phyloP scores from a whole-genome alignment of 2,329 filamentous ascomycete genomes.

The Cercospora sesami region DNA sequence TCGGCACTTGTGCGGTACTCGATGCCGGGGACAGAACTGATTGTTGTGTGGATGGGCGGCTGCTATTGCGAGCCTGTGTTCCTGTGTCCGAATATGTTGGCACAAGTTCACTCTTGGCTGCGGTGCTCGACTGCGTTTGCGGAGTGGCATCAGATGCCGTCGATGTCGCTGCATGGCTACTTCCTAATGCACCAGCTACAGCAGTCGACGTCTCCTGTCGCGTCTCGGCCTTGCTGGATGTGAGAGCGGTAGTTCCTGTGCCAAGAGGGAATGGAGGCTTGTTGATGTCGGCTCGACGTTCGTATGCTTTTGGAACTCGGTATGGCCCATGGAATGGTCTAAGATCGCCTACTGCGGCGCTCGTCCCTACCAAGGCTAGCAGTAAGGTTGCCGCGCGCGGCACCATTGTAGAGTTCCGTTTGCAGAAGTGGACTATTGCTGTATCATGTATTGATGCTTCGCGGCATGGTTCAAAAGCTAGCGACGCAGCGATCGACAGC shows the following conservation, averaged over 20 bases:
- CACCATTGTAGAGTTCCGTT: slow-evolving; percentile 12
- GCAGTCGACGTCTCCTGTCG: background rate
- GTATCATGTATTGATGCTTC: slow-evolving; percentile 11
- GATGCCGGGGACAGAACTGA: background rate
- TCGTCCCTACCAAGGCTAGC: slow-evolving; percentile 16
- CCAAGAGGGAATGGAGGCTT: slow-evolving; percentile 4
- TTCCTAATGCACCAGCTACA: background rate
- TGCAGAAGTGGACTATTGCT: slow-evolving; percentile 1
- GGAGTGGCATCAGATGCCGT: background rate
- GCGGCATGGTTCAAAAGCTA: background rate
- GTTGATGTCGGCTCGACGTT: slow-evolving; percentile 8
- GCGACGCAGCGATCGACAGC: slow-evolving; percentile 4
- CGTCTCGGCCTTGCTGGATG: background rate
- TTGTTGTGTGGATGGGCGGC: background rate
- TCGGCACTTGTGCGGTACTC: background rate
- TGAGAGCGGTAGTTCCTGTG: background rate
- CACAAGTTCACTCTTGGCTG: background rate
- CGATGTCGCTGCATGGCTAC: slow-evolving; percentile 4
- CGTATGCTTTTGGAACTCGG: slow-evolving; percentile 5
- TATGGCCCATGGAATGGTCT: slow-evolving; percentile 6
- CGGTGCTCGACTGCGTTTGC: background rate
- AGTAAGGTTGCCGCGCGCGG: slow-evolving; percentile 15
- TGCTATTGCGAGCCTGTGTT: background rate
- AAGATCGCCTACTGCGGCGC: slow-evolving; percentile 6
- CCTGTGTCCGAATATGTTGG: background rate